Evolutionary conservation across 805 yeast species (phyloP), one percentile per base, ranked within the genome.

Genomic region (Starmerella stigmatis): DNA sequence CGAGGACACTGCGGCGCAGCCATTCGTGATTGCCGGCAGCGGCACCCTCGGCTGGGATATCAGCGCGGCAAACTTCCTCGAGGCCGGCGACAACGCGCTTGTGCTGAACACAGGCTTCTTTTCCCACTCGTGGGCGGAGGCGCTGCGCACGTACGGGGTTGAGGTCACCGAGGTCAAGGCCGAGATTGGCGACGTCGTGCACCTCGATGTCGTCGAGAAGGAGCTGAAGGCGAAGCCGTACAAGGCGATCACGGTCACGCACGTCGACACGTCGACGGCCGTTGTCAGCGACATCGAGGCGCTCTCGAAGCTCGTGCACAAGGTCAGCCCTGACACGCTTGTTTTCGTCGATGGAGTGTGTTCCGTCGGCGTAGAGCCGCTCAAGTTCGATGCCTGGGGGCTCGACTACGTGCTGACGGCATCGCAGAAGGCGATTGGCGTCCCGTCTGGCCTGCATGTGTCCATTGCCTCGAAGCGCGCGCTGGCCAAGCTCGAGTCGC

Each of bases 11-110:
- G 60, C 65, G n/a, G 75, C 92, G 29, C 95, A 85, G 67, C 85
- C 88, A 7, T 71, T 83, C 49, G 83, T 89, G 13, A 60, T 89
- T 46, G 73, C 92, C 3, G 97, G 96, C 34, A 81, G 94, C 2
- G 97, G 97, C 47, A 86, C 96, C 17, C 71, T 88, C 33, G 97
- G 97, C 29, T 88, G 96, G 95, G 97, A 88, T 59, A 68, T 88
- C 50, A 79, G 76, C 33, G 94, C 81, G 21, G 73, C 94, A 27
- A 88, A 89, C 65, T 70, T 86, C 54, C 58, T 85, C 44, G 64
- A 65, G 51, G 58, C 66, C 15, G 79, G 77, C 45, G 94, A 86
- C 47, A 72, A 76, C 37, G 89, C 77, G 6, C 73, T 89, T 54
- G 84, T 88, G 23, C 71, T 89, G 50, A 79, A 92, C 45, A 86